A percentile compares a stretch with the other conserved stretches of the same genome.
These are phyloP conservation scores for Thalassiosira exigua DNA, from an alignment of 352 stramenopile genomes.

Conservation along the genomic window DNA sequence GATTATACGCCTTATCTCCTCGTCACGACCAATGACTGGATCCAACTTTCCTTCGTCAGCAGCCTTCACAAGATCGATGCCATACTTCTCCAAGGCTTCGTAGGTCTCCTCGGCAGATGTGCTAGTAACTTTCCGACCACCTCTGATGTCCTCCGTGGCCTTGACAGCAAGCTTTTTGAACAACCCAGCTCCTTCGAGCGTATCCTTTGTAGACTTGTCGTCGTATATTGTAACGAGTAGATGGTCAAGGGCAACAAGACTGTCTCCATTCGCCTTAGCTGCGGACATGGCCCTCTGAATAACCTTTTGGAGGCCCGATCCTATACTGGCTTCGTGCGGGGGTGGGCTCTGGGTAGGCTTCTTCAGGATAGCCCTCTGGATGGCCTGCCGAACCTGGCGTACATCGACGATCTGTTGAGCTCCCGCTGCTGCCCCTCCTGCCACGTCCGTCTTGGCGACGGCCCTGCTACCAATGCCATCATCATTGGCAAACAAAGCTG, in stretches of 20 bases:
- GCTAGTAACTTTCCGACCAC: conserved; percentile 74
- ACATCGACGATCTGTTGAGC: conserved; percentile 54
- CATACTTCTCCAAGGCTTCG: conserved; percentile 84
- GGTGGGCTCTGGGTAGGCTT: conserved; percentile 75
- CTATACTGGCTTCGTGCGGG: conserved; percentile 69
- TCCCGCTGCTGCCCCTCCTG: background rate
- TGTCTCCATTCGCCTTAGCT: conserved; percentile 78
- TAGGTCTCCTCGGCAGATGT: conserved; percentile 78
- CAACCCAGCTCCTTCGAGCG: conserved; percentile 59
- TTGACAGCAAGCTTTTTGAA: conserved; percentile 66
- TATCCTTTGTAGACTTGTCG: conserved; percentile 67
- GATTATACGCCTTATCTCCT: conserved; percentile 94
- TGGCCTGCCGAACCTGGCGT: conserved; percentile 60
- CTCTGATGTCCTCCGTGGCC: conserved; percentile 70
- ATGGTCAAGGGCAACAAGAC: conserved; percentile 79
- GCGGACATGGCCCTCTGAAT: conserved; percentile 70
- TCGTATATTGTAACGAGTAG: conserved; percentile 77
- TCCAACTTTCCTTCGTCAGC: conserved; percentile 88
- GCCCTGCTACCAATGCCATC: conserved; percentile 76
- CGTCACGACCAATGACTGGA: conserved; percentile 96
- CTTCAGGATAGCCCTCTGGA: conserved; percentile 76
- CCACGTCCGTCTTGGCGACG: conserved; percentile 51
- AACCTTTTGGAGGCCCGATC: conserved; percentile 60
- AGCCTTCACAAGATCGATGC: conserved; percentile 80
- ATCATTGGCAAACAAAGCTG: conserved; percentile 68